Evolutionary conservation across 257 asterid genomes (phyloP).

Genomic region (Schizonepeta tenuifolia): DNA sequence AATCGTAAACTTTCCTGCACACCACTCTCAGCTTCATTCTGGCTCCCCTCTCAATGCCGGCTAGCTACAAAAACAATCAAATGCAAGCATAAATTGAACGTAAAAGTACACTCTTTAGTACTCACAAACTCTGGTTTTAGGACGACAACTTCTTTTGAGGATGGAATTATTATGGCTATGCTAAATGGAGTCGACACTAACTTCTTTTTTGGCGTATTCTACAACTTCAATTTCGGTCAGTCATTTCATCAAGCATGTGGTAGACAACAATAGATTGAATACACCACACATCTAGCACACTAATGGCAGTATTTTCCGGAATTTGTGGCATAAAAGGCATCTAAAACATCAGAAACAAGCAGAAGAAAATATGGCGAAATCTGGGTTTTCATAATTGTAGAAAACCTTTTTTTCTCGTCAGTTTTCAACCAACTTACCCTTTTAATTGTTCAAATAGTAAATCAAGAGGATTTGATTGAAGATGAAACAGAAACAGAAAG

Average conservation of each 20-base stretch:
- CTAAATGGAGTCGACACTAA: not conserved
- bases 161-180: not conserved
- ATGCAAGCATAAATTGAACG: not conserved
- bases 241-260: slow-evolving; percentile 34
- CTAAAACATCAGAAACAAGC: not conserved
- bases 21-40: slow-evolving; percentile 69
- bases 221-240: not conserved
- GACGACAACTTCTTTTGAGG: not conserved
- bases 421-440: not conserved
- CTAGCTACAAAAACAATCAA: slow-evolving; percentile 25
- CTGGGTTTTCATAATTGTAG: not conserved
- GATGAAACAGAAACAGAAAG: not conserved
- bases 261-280: not conserved
- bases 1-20: slow-evolving; percentile 63
- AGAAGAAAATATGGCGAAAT: not conserved
- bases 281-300: not conserved
- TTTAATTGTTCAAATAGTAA: no score
- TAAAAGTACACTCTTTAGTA: not conserved
- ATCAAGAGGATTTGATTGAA: not conserved
- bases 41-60: slow-evolving; percentile 10
- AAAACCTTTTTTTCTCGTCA: not conserved
- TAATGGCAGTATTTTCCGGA: not conserved
- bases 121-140: not conserved
- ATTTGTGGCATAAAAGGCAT: not conserved
- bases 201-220: not conserved